Percentiles rank a stretch among this genome's conserved stretches.
Conservation (phyloP, 768 basidiomycete genomes). For the Mycena capillaripes region DNA sequence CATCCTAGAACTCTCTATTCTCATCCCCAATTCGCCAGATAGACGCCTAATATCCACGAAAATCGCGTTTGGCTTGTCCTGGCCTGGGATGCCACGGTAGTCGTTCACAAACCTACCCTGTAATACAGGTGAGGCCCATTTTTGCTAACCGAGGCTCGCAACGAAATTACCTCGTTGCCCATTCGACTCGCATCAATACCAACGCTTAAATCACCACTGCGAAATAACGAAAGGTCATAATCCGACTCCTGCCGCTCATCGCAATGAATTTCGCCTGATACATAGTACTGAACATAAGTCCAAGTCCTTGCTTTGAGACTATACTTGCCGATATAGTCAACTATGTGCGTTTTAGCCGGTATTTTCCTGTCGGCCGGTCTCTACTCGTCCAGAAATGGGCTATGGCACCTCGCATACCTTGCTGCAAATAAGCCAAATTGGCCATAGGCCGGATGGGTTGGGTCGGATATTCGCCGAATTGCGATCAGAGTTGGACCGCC, state of each 20-base stretch:
- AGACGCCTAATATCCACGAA: constrained; percentile 71
- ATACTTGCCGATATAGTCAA: constrained; percentile 79
- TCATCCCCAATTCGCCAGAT: constrained; percentile 79
- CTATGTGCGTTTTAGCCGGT: constrained; percentile 71
- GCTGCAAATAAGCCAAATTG: constrained; percentile 87
- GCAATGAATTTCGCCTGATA: constrained; percentile 82
- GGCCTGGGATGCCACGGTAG: constrained; percentile 78
- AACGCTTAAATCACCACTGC: constrained; percentile 67
- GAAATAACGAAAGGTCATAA: constrained; percentile 87
- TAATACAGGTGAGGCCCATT: not conserved
- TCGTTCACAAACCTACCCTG: constrained; percentile 89
- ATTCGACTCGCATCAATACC: constrained; percentile 82
- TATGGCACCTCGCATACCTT: constrained; percentile 1
- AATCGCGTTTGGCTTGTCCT: constrained; percentile 73
- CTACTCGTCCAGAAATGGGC: not conserved
- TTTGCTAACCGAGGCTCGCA: not conserved
- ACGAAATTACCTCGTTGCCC: constrained; percentile 74
- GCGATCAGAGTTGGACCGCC: constrained; percentile 53
- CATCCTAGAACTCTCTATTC: constrained; percentile 75
- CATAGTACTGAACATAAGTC: not conserved
- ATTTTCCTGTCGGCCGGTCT: constrained; percentile 66
- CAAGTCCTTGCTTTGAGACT: too few species aligned
- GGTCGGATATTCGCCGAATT: constrained; percentile 69
- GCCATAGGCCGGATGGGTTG: constrained; percentile 81
- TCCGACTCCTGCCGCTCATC: constrained; percentile 82